Percentiles rank a stretch among this genome's conserved stretches.
Conservation (phyloP, 2,329 filamentous ascomycete species). For the Pyrenophora graminea region DNA sequence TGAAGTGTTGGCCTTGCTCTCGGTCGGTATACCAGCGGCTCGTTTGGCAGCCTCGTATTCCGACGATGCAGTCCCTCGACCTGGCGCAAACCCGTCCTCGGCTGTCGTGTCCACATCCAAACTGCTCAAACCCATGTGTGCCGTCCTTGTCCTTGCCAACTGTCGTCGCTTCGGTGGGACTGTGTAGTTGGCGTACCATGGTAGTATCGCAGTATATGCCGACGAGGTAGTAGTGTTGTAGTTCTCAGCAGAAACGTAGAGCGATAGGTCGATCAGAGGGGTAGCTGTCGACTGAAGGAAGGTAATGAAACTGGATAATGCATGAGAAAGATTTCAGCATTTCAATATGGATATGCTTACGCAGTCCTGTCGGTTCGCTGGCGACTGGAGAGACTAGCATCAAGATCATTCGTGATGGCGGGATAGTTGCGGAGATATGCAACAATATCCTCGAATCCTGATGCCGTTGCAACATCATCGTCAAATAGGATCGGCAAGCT, state of each 20-base stretch:
- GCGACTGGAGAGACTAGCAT: constrained; percentile 32
- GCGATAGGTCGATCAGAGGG: constrained; percentile 78
- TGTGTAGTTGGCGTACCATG: constrained; percentile 87
- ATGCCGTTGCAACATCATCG: constrained; percentile 57
- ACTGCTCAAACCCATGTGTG: constrained; percentile 53
- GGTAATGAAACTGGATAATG: constrained; percentile 53
- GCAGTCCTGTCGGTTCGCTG: constrained; percentile 51
- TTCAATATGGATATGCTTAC: constrained; percentile 19
- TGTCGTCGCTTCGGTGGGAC: constrained; percentile 74
- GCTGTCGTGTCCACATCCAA: constrained; percentile 51
- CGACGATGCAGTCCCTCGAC: constrained; percentile 35
- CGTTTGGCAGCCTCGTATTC: constrained; percentile 46
- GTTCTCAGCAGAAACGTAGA: constrained; percentile 89
- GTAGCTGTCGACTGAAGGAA: constrained; percentile 77
- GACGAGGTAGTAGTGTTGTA: constrained; percentile 78
- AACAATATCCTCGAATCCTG: constrained; percentile 66
- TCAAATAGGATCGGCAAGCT: constrained; percentile 63
- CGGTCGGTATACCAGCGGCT: constrained; percentile 42
- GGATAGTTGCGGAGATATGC: constrained; percentile 55
- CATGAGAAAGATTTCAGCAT: not conserved
- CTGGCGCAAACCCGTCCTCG: constrained; percentile 40
- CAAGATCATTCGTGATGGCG: constrained; percentile 33
- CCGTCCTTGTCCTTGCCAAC: constrained; percentile 69
- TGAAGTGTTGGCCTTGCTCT: constrained; percentile 32
- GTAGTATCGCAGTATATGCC: constrained; percentile 77